Evolutionary conservation across 345 rosid genomes (phyloP).

Genomic region (Populus deltoides): DNA sequence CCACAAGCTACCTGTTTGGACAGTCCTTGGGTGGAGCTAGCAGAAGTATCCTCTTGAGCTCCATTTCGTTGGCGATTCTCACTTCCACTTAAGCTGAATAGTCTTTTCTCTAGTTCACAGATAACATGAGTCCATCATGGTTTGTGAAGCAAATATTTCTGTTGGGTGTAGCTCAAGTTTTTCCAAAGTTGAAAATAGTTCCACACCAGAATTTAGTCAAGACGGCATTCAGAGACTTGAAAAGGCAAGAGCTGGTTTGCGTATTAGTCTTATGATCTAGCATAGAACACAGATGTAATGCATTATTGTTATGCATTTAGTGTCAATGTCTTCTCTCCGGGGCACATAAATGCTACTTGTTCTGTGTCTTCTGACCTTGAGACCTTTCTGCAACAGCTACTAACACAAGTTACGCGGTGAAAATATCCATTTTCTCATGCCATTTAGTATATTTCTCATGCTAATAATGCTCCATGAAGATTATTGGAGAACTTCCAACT

Average conservation of each 20-base stretch:
- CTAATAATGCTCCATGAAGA: neutral
- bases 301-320: too few relatives aligned
- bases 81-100: too few relatives aligned
- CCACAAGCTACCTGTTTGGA: slow-evolving; percentile 81
- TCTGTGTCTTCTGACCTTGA: too few relatives aligned
- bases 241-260: slow-evolving; percentile 61
- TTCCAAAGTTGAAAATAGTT: slow-evolving; percentile 80
- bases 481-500: neutral
- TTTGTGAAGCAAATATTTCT: slow-evolving; percentile 52
- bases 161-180: slow-evolving; percentile 61
- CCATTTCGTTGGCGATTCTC: too few relatives aligned
- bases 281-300: too few relatives aligned
- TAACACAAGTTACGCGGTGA: neutral
- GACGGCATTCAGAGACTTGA: slow-evolving; percentile 63
- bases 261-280: too few relatives aligned
- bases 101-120: slow-evolving; percentile 58
- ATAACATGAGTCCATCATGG: slow-evolving; percentile 72
- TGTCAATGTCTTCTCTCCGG: too few relatives aligned
- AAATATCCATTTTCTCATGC: neutral
- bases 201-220: slow-evolving; percentile 86
- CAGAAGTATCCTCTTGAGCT: slow-evolving; percentile 53
- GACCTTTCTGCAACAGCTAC: neutral
- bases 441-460: too few relatives aligned
- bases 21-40: slow-evolving; percentile 98
- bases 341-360: too few relatives aligned